Evolutionary conservation across 2,329 filamentous ascomycete genomes (phyloP), one percentile per base, ranked within the genome.

Genomic region (Talaromyces sp.): DNA sequence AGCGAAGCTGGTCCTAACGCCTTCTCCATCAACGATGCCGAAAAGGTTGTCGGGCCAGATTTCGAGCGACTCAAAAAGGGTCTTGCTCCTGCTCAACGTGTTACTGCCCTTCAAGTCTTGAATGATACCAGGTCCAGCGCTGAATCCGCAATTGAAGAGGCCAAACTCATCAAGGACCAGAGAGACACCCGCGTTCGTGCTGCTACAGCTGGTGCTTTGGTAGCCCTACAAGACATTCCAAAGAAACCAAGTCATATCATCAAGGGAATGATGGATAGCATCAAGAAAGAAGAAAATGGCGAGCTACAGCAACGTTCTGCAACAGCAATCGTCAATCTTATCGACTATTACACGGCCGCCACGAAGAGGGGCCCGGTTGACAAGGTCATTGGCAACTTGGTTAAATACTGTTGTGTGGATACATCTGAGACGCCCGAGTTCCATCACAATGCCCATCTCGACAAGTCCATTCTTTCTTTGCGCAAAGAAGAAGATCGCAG

Each of bases 341-440:
- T 99, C n/a, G 88, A 91, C 66, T 82, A 95, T 25, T 95, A 98
- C 69, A 92, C 92, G 4, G 85, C 87, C 49, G 86, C 87, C 60
- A 89, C 91, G 44, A 90, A 93, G 64, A 85, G 88, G 61, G 92
- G 88, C 17, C 92, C 96, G 13, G 93, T 95, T 17, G 93, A 97
- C 74, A 99, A 99, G 78, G 90, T 99, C 15, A 93, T 98, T 30
- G 88, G 91, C 54, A 99, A 99, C 71, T 77, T 99, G 58, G 91
- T 96, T 78, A 98, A 97, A 72, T 99, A 97, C 76, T 96, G 92
- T 65, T 99, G 95, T 71, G 92, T 97, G 70, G 95, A 99, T 73
- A 96, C 96, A 1, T 93, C 95, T 0, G 96, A 99, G 75, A 99
- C 96, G 0, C 95, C 95, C 0, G 95, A 98, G 70, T 98, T 98